phyloP scores from a whole-genome alignment of 106 monocot species.

The Cymbidium sinense region DNA sequence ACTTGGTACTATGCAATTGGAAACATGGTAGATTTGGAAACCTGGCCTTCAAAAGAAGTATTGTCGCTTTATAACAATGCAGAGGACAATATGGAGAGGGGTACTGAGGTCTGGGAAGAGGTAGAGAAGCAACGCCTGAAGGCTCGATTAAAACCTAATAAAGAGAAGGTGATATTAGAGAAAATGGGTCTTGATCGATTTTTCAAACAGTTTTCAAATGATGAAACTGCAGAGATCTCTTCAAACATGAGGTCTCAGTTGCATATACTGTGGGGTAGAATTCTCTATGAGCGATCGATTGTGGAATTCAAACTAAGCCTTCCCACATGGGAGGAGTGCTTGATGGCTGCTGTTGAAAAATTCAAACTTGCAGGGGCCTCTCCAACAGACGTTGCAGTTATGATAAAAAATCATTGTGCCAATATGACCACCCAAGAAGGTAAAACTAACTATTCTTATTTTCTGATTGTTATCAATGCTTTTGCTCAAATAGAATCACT shows the following conservation, averaged over 20 bases:
- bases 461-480: background rate
- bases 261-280: conserved; percentile 74
- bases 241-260: conserved; percentile 70
- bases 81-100: conserved; percentile 84
- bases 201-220: conserved; percentile 47
- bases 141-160: conserved; percentile 38
- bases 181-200: conserved; percentile 44
- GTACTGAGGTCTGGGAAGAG: conserved; percentile 78
- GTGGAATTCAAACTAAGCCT: conserved; percentile 75
- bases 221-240: conserved; percentile 70
- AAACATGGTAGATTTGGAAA: conserved; percentile 46
- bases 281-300: conserved; percentile 86
- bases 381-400: conserved; percentile 68
- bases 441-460: conserved; percentile 7
- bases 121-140: conserved; percentile 54
- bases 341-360: conserved; percentile 74
- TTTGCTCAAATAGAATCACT: background rate
- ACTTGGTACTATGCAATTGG: conserved; percentile 68
- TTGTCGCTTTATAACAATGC: conserved; percentile 65
- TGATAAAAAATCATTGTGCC: conserved; percentile 89
- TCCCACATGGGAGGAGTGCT: conserved; percentile 67
- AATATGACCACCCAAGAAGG: conserved; percentile 81
- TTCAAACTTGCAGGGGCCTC: conserved; percentile 76
- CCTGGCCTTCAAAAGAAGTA: conserved; percentile 42
- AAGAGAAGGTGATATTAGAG: conserved; percentile 53